phyloP scores from a whole-genome alignment of 148 eudicot genomes.

The Vaccinium macrocarpon region DNA sequence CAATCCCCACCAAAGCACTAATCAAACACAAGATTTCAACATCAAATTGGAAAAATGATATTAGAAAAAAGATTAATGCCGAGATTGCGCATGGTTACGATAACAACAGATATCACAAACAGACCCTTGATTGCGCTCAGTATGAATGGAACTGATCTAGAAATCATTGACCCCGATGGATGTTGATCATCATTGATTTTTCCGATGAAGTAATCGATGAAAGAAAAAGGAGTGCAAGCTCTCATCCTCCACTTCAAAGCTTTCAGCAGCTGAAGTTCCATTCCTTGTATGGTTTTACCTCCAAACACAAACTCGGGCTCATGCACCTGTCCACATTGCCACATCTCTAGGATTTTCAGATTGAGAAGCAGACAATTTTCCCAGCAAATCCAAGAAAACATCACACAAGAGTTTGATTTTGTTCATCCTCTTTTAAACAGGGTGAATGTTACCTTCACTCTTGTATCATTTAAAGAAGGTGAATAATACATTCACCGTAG shows the following conservation, averaged over 20 bases:
- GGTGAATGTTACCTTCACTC: too few species aligned
- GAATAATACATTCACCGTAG: too few species aligned
- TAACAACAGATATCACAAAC: neutral
- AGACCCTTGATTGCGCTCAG: slow-evolving; percentile 57
- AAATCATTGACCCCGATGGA: slow-evolving; percentile 34
- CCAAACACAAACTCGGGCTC: slow-evolving; percentile 69
- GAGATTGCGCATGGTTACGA: neutral
- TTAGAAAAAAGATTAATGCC: too few species aligned
- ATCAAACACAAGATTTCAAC: slow-evolving; percentile 14
- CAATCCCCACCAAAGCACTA: slow-evolving; percentile 29
- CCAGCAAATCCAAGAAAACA: neutral
- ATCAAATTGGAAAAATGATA: neutral
- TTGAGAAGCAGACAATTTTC: neutral
- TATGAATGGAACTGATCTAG: slow-evolving; percentile 60
- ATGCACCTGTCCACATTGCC: slow-evolving; percentile 48
- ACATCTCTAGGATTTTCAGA: slow-evolving; percentile 8
- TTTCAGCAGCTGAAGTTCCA: slow-evolving; percentile 76
- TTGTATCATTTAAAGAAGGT: too few species aligned
- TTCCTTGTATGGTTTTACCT: slow-evolving; percentile 65
- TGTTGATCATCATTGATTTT: slow-evolving; percentile 28
- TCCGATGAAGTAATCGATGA: slow-evolving; percentile 51
- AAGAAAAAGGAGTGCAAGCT: slow-evolving; percentile 71
- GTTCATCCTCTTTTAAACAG: too few species aligned
- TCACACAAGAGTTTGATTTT: too few species aligned
- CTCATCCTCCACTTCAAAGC: slow-evolving; percentile 74